phyloP scores from a whole-genome alignment of 2,329 filamentous ascomycete species.

The Hypoxylon sp. region DNA sequence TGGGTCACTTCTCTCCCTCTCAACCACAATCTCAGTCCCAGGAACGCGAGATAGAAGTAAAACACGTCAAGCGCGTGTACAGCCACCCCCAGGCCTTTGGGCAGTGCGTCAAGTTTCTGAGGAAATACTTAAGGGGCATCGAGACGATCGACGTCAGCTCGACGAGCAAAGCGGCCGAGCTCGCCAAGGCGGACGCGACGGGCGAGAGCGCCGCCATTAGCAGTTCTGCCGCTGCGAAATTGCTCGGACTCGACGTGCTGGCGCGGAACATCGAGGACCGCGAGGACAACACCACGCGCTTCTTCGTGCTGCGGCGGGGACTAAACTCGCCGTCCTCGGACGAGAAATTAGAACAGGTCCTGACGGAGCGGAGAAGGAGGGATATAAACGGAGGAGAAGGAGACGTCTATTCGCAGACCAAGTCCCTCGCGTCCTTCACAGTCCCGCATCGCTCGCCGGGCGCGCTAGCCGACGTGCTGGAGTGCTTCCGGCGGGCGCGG shows the following conservation, averaged over 20 bases:
- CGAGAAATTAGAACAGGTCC: not conserved
- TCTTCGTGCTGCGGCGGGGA: constrained; percentile 73
- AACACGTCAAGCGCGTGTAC: constrained; percentile 82
- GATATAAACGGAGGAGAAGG: constrained; percentile 22
- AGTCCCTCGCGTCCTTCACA: constrained; percentile 87
- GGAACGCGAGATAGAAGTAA: constrained; percentile 47
- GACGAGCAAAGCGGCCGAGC: constrained; percentile 87
- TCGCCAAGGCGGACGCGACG: constrained; percentile 73
- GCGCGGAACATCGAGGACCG: constrained; percentile 79
- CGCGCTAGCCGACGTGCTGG: constrained; percentile 84
- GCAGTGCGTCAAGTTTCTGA: constrained; percentile 85
- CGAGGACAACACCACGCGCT: constrained; percentile 83
- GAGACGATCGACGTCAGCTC: constrained; percentile 86
- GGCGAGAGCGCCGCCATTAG: constrained; percentile 83
- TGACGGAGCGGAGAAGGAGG: constrained; percentile 36
- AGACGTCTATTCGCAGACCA: constrained; percentile 59
- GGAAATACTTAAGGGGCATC: constrained; percentile 76
- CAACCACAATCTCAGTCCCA: constrained; percentile 19
- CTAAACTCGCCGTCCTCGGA: not conserved
- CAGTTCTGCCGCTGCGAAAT: constrained; percentile 78
- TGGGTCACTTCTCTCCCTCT: constrained; percentile 65
- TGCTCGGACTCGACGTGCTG: constrained; percentile 78
- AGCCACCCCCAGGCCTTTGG: constrained; percentile 97
- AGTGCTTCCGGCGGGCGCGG: constrained; percentile 79
- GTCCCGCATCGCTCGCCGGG: constrained; percentile 83